Evolutionary conservation across 345 rosid species (phyloP), one percentile per base, ranked within the genome.

Genomic region (Populus simonii): DNA sequence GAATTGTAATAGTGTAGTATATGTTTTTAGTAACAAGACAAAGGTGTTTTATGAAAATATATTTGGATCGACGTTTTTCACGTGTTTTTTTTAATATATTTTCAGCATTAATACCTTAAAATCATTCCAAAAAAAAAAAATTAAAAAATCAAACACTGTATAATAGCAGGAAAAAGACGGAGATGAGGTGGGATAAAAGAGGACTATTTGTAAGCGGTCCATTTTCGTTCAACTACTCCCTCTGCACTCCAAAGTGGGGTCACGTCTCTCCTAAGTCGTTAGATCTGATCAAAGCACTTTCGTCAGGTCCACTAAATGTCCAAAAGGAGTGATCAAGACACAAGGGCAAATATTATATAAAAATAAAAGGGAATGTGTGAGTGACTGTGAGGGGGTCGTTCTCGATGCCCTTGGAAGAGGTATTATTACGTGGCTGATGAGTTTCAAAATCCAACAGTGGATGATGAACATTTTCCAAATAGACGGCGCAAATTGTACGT

Each of bases 401-500:
- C 51, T 4, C 11, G 51, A 11, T 10, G 11, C 13, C 45, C 45
- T 41, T 41, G 12, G 45, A 12, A 20, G 7, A 2, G 59, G 23
- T 20, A 18, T 53, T 7, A 53, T 16, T 2, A 11, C 3, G 22
- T 25, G 55, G 55, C 41, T 22, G 67, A 53, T 20, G 57, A 33
- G 33, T 75, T 53, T n/a, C 12, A n/a, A 53, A 31, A 76, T 72
- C 47, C 73, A 29, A 74, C 75, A 74, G 85, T 68, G 22, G 7
- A 27, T 63, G 61, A 55, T 51, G 45, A 7, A 31, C 8, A 16
- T 17, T 69, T 75, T 63, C 4, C 4, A 3, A 43, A 74, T 33
- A 4, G 68, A 80, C 83, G 85, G 83, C 51, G 27, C 6, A 39
- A 61, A 81, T 80, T 72, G 18, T 20, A 36, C 68, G 69, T 49